Percentiles rank a stretch among this genome's conserved stretches.
Conservation (phyloP, 306 rosid genomes). For the Begonia loranthoides region DNA sequence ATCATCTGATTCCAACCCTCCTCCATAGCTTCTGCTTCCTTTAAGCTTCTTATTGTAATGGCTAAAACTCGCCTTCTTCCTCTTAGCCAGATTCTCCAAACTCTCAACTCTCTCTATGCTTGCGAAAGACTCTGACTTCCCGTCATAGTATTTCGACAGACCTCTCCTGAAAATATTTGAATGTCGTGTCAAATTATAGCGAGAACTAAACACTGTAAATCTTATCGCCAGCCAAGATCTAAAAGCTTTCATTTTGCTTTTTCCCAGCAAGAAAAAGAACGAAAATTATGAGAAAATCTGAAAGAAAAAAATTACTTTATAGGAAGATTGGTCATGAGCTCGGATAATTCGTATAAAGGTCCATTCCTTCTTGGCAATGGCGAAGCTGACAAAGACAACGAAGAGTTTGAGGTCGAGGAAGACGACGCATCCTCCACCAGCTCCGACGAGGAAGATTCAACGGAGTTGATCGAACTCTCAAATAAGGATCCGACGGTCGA, state of each 20-base stretch:
- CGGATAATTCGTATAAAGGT: constrained; percentile 55
- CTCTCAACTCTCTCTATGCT: constrained; percentile 44
- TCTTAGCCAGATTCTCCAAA: constrained; percentile 77
- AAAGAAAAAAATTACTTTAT: constrained; percentile 34
- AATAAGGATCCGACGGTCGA: constrained; percentile 17
- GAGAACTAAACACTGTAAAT: no score
- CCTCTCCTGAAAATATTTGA: constrained; percentile 53
- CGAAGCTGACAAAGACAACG: constrained; percentile 44
- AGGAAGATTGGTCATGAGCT: constrained; percentile 74
- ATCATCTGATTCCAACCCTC: constrained; percentile 26
- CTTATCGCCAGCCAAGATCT: no score
- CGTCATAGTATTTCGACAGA: constrained; percentile 60
- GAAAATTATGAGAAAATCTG: no score
- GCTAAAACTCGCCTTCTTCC: constrained; percentile 8
- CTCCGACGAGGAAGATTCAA: not conserved
- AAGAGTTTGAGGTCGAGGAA: constrained; percentile 33
- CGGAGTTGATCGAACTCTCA: constrained; percentile 21
- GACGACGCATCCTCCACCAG: constrained; percentile 1
- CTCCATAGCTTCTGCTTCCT: constrained; percentile 61
- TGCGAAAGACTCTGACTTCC: constrained; percentile 73
- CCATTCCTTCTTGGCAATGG: constrained; percentile 22
- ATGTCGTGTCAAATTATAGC: no score
- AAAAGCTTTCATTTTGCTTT: no score
- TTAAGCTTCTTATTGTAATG: constrained; percentile 34
- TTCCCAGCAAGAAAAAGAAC: no score